Evolutionary conservation across 2,329 filamentous ascomycete genomes (phyloP), one percentile per base, ranked within the genome.

Genomic region (Phaeosphaeriaceae sp.): DNA sequence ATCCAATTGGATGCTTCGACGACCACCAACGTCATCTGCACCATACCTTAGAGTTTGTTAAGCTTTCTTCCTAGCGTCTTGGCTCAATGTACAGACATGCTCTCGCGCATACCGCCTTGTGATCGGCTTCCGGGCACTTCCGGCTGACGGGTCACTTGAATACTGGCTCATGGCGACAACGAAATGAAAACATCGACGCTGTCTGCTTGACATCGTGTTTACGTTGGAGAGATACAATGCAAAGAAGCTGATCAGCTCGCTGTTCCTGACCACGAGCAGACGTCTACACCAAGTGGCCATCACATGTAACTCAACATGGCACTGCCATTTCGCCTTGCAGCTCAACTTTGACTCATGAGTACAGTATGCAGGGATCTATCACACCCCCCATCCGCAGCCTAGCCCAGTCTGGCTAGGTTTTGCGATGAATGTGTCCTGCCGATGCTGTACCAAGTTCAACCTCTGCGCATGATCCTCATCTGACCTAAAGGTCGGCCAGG

Each of bases 11-110:
- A n/a, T n/a, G 41, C 21, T 52, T 40, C n/a, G 24, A n/a, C 41
- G 6, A 40, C 42, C 49, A 60, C 56, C 54, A 53, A 59, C 58
- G 65, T 69, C 65, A 68, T 59, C 56, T 62, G 56, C 56, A 40
- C 60, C 62, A 59, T 57, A 50, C 54, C 56, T 67, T 58, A 57
- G 57, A 58, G 52, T 52, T 54, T 42, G 19, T 61, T 61, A 68
- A 69, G 66, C 68, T 68, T 70, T 69, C 51, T 40, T 45, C 13
- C 40, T 64, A 59, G 61, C 54, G 61, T 46, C 51, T 58, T 57
- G 57, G 63, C 57, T 9, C 52, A 24, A 41, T 53, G 40, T 49
- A 55, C 45, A 40, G 15, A 40, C 17, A 40, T 58, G 48, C 54
- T 54, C 57, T 60, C 53, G 42, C 54, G 56, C 57, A 59, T 58